Base-by-base conservation (phyloP, 2,329 filamentous ascomycete genomes). In the Fusarium staphyleae region DNA sequence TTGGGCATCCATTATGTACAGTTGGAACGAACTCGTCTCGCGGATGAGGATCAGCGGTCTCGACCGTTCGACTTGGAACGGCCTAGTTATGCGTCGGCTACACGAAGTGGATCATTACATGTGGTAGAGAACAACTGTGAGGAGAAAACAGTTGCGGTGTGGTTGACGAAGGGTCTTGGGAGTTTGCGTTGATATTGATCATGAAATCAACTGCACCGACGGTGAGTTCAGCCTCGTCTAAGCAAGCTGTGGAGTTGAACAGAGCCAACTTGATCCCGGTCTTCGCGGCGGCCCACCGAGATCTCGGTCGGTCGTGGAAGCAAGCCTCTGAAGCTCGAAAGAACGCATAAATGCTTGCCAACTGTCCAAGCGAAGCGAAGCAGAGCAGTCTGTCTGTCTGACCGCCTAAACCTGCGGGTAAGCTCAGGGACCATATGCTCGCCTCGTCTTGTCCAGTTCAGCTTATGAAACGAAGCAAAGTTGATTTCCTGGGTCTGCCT, bases 41-140 rank as follows among this genome's bases (percentile, higher is more conserved):
- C 22, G 41, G 30, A 52, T 33, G 52, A 45, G 32, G 55, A 59
- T 59, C 55, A 28, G 35, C 39, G 52, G 55, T 48, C 40, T 46
- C 44, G 33, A 46, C 44, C 46, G 33, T 49, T 43, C 26, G 19
- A 49, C 28, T 33, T 26, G 47, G 42, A 35, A 41, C 24, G 42
- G 22, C 47, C 40, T 24, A n/a, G n/a, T n/a, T n/a, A 39, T 22
- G 16, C 32, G 35, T 26, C 28, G 32, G 46, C 24, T 30, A 43
- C 29, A 19, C n/a, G n/a, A n/a, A n/a, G n/a, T n/a, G n/a, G n/a
- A n/a, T n/a, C n/a, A n/a, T 24, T 24, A 8, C 8, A 24, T 9
- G 4, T 24, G 22, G 5, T 6, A 24, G 22, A 24, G 22, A 24
- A 8, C 22, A 5, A 24, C 22, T 24, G 22, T 24, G 22, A 24